These are phyloP conservation scores for Alternaria novae-zelandiae DNA, from an alignment of 2,329 filamentous ascomycete genomes.

Conservation along the genomic window DNA sequence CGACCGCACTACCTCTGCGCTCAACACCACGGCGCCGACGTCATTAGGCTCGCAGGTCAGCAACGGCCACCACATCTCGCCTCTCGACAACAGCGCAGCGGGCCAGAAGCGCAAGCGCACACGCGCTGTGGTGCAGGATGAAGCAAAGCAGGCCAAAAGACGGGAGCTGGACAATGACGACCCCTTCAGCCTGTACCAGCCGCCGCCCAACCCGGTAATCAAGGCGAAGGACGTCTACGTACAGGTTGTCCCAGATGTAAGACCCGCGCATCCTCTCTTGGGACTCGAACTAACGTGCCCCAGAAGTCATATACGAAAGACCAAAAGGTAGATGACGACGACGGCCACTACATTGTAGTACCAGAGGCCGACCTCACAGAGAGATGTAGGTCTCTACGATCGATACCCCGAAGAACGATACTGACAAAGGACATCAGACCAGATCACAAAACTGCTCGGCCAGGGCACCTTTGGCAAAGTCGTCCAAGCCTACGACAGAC, in stretches of 20 bases:
- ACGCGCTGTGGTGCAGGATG: slow-evolving; percentile 79
- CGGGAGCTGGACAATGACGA: slow-evolving; percentile 75
- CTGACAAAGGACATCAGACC: slow-evolving; percentile 63
- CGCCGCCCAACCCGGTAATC: slow-evolving; percentile 85
- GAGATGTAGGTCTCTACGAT: slow-evolving; percentile 63
- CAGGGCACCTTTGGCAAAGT: slow-evolving; percentile 99
- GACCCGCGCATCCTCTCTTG: slow-evolving; percentile 23
- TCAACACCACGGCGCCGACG: slow-evolving; percentile 88
- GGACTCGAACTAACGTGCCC: slow-evolving; percentile 18
- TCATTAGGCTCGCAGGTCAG: slow-evolving; percentile 75
- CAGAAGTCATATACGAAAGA: slow-evolving; percentile 58
- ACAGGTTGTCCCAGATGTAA: slow-evolving; percentile 65
- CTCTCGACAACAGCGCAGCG: slow-evolving; percentile 66
- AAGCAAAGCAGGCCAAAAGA: slow-evolving; percentile 69
- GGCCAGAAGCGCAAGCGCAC: slow-evolving; percentile 92
- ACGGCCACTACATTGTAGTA: slow-evolving; percentile 94
- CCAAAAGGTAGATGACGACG: slow-evolving; percentile 90
- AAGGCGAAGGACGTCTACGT: slow-evolving; percentile 75
- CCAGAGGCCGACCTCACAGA: slow-evolving; percentile 86
- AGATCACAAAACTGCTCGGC: slow-evolving; percentile 86
- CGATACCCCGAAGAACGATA: neutral
- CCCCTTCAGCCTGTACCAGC: slow-evolving; percentile 79
- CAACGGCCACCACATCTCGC: slow-evolving; percentile 66
- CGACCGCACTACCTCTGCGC: slow-evolving; percentile 79
- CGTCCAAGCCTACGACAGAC: slow-evolving; percentile 85